phyloP scores from a whole-genome alignment of 2,329 filamentous ascomycete genomes.

The Alternaria sp. region DNA sequence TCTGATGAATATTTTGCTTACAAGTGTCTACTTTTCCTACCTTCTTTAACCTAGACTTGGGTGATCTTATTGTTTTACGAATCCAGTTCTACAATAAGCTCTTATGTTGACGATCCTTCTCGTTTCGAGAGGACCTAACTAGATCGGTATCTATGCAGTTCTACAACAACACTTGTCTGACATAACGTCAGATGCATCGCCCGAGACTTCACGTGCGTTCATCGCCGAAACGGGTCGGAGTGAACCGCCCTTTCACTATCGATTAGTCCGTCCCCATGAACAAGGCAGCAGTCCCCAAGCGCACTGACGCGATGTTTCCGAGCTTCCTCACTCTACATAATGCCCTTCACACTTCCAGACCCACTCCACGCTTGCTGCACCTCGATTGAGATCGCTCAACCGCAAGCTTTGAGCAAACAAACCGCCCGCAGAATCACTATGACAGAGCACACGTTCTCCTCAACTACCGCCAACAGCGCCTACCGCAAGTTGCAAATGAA shows the following conservation, averaged over 20 bases:
- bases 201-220: too few relatives aligned
- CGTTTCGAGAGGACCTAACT: background rate
- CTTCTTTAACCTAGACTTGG: background rate
- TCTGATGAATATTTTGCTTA: background rate
- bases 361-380: background rate
- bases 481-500: too few relatives aligned
- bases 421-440: background rate
- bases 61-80: background rate
- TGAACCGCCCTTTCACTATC: too few relatives aligned
- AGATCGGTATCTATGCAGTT: too few relatives aligned
- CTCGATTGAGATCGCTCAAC: background rate
- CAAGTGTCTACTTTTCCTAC: background rate
- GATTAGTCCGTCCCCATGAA: too few relatives aligned
- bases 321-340: background rate
- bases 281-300: background rate
- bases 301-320: background rate
- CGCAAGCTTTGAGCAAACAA: background rate
- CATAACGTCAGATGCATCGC: too few relatives aligned
- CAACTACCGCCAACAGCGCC: background rate
- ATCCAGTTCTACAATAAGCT: background rate
- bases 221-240: too few relatives aligned
- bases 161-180: too few relatives aligned
- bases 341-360: background rate
- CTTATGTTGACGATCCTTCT: background rate
- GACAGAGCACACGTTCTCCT: background rate